These are phyloP conservation scores for Phlebiopsis flavidoalba DNA, from an alignment of 768 basidiomycete species.

Conservation along the genomic window DNA sequence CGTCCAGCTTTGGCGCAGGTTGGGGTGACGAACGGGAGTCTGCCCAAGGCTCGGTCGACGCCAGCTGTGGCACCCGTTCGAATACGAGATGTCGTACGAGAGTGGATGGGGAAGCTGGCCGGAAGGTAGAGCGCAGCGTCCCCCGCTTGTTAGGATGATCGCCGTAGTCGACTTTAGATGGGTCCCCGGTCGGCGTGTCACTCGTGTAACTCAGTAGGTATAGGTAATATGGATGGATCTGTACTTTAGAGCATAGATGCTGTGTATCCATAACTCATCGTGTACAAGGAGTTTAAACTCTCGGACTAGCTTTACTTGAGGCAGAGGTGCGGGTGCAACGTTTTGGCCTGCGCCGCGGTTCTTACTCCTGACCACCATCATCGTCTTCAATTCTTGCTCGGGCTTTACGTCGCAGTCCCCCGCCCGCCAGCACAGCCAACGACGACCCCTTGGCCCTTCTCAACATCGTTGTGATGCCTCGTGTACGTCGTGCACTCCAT, in stretches of 20 bases:
- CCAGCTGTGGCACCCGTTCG: conserved; percentile 2
- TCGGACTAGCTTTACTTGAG: background rate
- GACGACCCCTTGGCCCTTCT: conserved; percentile 3
- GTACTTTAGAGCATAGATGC: conserved; percentile 1
- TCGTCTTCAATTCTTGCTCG: background rate
- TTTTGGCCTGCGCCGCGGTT: background rate
- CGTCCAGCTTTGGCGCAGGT: background rate
- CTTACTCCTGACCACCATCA: background rate
- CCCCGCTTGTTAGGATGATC: background rate
- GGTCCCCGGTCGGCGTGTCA: too few relatives aligned
- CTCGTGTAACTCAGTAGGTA: background rate
- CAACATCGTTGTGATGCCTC: conserved; percentile 18
- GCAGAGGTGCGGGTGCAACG: conserved; percentile 4
- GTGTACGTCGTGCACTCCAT: conserved; percentile 16
- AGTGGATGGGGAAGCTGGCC: conserved; percentile 5
- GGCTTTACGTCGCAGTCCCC: background rate
- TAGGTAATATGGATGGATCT: background rate
- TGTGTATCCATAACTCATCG: conserved; percentile 7
- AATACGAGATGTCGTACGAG: conserved; percentile 9
- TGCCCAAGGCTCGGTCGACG: background rate
- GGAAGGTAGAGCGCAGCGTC: background rate
- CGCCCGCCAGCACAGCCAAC: background rate
- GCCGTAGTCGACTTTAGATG: too few relatives aligned
- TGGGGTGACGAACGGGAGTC: conserved; percentile 4
- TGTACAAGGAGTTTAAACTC: background rate